These are phyloP conservation scores for Ceriops tagal DNA, from an alignment of 345 rosid genomes.

Conservation along the genomic window DNA sequence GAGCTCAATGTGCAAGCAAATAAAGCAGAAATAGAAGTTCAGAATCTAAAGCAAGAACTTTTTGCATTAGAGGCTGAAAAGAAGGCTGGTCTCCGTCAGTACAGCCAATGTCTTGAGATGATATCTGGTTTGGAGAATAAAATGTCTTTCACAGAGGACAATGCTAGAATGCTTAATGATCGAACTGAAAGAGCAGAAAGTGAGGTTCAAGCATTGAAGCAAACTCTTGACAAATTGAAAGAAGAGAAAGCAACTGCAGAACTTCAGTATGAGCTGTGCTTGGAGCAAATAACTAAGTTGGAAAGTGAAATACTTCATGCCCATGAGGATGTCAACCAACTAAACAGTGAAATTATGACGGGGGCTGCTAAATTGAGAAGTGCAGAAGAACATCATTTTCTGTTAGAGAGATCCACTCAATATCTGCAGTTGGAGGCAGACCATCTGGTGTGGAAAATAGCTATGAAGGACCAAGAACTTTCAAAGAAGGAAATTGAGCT, in stretches of 20 bases:
- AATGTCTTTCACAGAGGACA: conserved; percentile 60
- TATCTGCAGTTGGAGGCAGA: conserved; percentile 28
- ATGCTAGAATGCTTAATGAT: conserved; percentile 32
- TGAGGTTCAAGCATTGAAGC: conserved; percentile 20
- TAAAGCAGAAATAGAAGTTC: conserved; percentile 25
- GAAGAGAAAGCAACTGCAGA: conserved; percentile 25
- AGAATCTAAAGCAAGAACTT: conserved; percentile 24
- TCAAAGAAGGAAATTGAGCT: conserved; percentile 39
- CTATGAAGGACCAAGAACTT: conserved; percentile 63
- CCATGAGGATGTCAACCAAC: conserved; percentile 23
- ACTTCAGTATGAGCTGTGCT: conserved; percentile 23
- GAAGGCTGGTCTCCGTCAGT: conserved; percentile 26
- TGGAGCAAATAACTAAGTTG: conserved; percentile 19
- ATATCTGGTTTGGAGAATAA: conserved; percentile 23
- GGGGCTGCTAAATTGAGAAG: conserved; percentile 22
- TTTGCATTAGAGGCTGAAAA: conserved; percentile 21
- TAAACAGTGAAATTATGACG: conserved; percentile 17
- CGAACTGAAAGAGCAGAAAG: conserved; percentile 22
- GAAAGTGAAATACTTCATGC: conserved; percentile 21
- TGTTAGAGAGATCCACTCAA: conserved; percentile 60
- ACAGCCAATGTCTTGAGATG: conserved; percentile 27
- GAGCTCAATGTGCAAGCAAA: conserved; percentile 46
- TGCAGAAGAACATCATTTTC: conserved; percentile 24
- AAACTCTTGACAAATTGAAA: conserved; percentile 19
- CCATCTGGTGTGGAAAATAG: conserved; percentile 20